These are phyloP conservation scores for Flaveria sonorensis DNA, from an alignment of 129 eudicot species.

Conservation along the genomic window DNA sequence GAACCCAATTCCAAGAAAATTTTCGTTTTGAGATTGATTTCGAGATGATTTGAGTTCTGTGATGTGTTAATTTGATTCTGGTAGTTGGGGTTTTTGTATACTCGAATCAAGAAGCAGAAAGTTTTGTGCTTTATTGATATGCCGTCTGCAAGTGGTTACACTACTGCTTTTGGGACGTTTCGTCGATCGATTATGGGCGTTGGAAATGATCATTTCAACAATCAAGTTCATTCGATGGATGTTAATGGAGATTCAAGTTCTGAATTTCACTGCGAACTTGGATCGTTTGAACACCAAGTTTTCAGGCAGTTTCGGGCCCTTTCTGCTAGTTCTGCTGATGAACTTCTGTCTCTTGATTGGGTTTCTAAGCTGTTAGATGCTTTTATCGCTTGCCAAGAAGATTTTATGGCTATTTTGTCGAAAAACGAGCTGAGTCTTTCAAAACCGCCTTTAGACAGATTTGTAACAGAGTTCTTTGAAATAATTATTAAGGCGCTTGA, in stretches of 20 bases:
- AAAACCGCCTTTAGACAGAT: constrained; percentile 59
- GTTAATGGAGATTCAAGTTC: constrained; percentile 35
- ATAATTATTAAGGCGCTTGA: constrained; percentile 71
- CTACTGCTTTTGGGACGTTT: constrained; percentile 47
- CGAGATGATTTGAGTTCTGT: neutral
- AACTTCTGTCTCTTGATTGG: constrained; percentile 67
- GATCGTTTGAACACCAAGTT: constrained; percentile 56
- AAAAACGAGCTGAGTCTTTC: constrained; percentile 45
- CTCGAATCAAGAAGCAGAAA: constrained; percentile 4
- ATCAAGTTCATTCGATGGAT: constrained; percentile 59
- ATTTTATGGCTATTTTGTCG: constrained; percentile 45
- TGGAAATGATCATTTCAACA: constrained; percentile 37
- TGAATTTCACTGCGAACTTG: constrained; percentile 47
- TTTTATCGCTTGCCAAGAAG: constrained; percentile 56
- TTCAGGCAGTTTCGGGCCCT: constrained; percentile 51
- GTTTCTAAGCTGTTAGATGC: constrained; percentile 57
- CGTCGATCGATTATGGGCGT: constrained; percentile 58
- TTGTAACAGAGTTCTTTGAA: constrained; percentile 56
- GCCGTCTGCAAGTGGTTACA: too few relatives aligned
- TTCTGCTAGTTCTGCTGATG: constrained; percentile 48
- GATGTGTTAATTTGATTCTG: constrained; percentile 17
- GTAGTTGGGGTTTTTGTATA: constrained; percentile 4
- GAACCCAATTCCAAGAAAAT: too few relatives aligned
- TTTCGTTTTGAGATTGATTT: constrained; percentile 2
- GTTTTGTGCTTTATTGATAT: too few relatives aligned